Conservation (phyloP, 305 asterid genomes). For the Nicotiana rustica region DNA sequence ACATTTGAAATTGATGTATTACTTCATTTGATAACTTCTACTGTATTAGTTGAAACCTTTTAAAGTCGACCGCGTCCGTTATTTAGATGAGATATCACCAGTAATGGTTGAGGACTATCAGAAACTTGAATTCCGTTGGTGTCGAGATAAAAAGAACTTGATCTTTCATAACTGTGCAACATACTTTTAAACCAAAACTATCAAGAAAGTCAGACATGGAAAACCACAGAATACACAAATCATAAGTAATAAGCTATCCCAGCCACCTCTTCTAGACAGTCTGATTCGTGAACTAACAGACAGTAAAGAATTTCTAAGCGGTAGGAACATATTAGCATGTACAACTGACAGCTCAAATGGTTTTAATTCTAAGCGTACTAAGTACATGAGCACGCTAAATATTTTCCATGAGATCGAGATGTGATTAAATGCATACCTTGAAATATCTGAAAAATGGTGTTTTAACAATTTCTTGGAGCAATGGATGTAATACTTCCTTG, state of each 20-base stretch:
- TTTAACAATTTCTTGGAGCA: constrained; percentile 62
- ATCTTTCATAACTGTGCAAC: background rate
- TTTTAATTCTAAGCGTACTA: background rate
- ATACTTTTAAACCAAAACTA: background rate
- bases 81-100: background rate
- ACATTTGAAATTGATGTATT: no score
- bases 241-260: constrained; percentile 20
- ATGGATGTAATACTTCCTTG: constrained; percentile 57
- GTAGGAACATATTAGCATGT: background rate
- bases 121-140: background rate
- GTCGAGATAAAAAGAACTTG: background rate
- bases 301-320: background rate
- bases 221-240: background rate
- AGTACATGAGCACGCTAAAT: background rate
- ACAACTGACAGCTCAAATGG: background rate
- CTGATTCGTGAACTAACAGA: background rate
- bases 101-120: background rate
- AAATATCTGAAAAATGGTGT: constrained; percentile 75
- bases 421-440: constrained; percentile 49
- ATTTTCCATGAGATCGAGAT: background rate
- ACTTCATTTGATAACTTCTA: background rate
- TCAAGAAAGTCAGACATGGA: background rate
- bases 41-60: background rate
- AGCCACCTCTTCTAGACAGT: background rate
- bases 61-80: background rate